Conservation (phyloP, 257 asterid genomes). For the Pogostemon cablin region DNA sequence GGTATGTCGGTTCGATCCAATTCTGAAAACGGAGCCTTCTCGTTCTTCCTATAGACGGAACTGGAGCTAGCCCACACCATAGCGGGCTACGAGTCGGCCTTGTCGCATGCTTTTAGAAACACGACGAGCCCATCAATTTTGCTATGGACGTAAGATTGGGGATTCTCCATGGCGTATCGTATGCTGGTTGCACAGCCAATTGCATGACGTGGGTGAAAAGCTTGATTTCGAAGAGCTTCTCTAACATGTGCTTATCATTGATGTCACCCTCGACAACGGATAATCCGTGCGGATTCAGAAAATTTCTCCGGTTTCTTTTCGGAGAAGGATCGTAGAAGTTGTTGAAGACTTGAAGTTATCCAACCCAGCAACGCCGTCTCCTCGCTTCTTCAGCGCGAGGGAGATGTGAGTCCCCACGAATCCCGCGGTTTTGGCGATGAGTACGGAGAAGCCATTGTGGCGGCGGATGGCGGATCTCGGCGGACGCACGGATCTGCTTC, state of each 20-base stretch:
- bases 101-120: slow-evolving; percentile 46
- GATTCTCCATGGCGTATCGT: slow-evolving; percentile 56
- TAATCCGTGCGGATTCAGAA: slow-evolving; percentile 31
- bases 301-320: slow-evolving; percentile 40
- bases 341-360: slow-evolving; percentile 61
- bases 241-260: slow-evolving; percentile 48
- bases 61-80: slow-evolving; percentile 59
- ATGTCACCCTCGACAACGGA: slow-evolving; percentile 52
- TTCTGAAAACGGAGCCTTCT: slow-evolving; percentile 50
- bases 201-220: slow-evolving; percentile 54
- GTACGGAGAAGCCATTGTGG: slow-evolving; percentile 55
- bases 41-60: slow-evolving; percentile 55
- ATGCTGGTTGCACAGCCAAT: slow-evolving; percentile 56
- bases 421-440: slow-evolving; percentile 91
- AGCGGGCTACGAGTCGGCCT: slow-evolving; percentile 50
- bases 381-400: slow-evolving; percentile 70
- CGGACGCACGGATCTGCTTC: slow-evolving; percentile 60
- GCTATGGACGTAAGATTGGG: slow-evolving; percentile 52
- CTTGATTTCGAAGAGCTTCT: slow-evolving; percentile 48
- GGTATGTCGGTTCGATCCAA: slow-evolving; percentile 56
- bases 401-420: slow-evolving; percentile 84
- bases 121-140: slow-evolving; percentile 50
- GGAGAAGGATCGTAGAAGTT: slow-evolving; percentile 63
- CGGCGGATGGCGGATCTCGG: slow-evolving; percentile 58
- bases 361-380: slow-evolving; percentile 85